Percentiles rank a stretch among this genome's conserved stretches.
Evolutionary conservation across 441 rosid species (phyloP).

Genomic region (Gossypium schwendimanii): DNA sequence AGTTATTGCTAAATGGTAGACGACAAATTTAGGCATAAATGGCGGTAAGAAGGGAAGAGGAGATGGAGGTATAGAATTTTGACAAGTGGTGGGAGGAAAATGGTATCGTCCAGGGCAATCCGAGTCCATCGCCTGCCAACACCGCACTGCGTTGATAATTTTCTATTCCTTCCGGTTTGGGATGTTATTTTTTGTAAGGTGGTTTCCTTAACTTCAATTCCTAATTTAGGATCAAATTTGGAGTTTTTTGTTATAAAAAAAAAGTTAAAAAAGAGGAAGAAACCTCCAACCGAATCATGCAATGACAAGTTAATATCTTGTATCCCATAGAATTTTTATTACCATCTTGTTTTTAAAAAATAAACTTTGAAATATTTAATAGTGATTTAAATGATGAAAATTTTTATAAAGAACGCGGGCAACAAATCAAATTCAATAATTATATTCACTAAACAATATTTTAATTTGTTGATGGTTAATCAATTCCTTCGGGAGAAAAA

Average conservation of each 20-base stretch:
- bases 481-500: no score
- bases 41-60: conserved; percentile 9
- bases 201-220: not conserved
- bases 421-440: no score
- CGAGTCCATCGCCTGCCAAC: not conserved
- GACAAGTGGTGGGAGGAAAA: conserved; percentile 21
- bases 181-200: conserved; percentile 3
- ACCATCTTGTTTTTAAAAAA: no score
- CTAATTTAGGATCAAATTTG: not conserved
- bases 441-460: no score
- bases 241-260: not conserved
- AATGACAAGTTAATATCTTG: no score
- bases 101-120: not conserved
- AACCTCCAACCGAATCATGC: no score
- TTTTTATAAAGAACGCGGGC: no score
- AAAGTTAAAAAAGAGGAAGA: no score
- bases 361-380: no score
- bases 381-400: no score
- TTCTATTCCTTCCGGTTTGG: not conserved
- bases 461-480: no score
- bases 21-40: not conserved
- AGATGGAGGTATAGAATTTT: not conserved
- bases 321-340: no score
- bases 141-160: conserved; percentile 10
- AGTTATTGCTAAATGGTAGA: not conserved